Conservation (phyloP, 2,329 filamentous ascomycete species). For the Fusarium virguliforme region DNA sequence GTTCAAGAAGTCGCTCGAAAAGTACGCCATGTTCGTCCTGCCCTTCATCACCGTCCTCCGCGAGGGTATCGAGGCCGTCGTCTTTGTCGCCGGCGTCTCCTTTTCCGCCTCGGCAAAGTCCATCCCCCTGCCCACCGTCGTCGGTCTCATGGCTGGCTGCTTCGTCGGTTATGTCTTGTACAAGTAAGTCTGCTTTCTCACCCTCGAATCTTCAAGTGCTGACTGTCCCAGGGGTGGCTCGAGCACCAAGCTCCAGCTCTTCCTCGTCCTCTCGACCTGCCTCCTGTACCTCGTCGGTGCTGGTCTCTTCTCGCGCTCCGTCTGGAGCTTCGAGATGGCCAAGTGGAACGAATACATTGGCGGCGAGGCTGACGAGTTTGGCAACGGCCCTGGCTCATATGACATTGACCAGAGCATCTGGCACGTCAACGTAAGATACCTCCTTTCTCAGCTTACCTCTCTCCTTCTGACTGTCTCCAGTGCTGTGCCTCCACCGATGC, state of each 20-base stretch:
- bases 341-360: slow-evolving; percentile 78
- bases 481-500: slow-evolving; percentile 83
- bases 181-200: slow-evolving; percentile 68
- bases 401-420: slow-evolving; percentile 85
- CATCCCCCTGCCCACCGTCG: slow-evolving; percentile 83
- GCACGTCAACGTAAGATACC: slow-evolving; percentile 82
- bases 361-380: slow-evolving; percentile 67
- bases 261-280: slow-evolving; percentile 87
- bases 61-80: slow-evolving; percentile 88
- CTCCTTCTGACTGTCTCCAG: slow-evolving; percentile 56
- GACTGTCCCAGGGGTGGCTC: slow-evolving; percentile 58
- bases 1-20: slow-evolving; percentile 78
- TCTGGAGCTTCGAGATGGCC: slow-evolving; percentile 83
- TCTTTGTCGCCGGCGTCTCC: slow-evolving; percentile 89
- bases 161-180: slow-evolving; percentile 83
- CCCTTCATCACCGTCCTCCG: slow-evolving; percentile 91
- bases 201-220: background rate
- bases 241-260: slow-evolving; percentile 72
- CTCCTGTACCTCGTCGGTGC: slow-evolving; percentile 88
- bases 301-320: slow-evolving; percentile 82
- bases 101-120: slow-evolving; percentile 81
- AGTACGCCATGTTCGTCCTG: slow-evolving; percentile 88
- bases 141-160: slow-evolving; percentile 78
- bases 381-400: slow-evolving; percentile 80
- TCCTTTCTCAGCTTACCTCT: background rate